Conservation (phyloP, 2,329 filamentous ascomycete species). For the Aspergillus fumigatiaffinis region DNA sequence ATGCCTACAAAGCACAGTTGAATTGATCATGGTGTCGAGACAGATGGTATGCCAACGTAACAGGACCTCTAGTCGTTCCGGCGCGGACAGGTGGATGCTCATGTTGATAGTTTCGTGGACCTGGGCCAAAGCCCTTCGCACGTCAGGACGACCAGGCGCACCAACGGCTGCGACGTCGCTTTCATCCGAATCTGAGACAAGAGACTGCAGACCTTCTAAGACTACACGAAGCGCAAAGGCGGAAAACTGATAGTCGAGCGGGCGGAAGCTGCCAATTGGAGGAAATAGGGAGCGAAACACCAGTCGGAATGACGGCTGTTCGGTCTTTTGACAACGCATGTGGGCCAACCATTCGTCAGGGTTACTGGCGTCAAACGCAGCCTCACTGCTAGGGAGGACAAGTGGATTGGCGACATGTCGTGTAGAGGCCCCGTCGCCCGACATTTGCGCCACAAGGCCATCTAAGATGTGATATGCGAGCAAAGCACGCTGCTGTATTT, state of each 20-base stretch:
- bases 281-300: slow-evolving; percentile 42
- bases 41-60: slow-evolving; percentile 46
- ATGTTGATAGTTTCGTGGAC: slow-evolving; percentile 38
- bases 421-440: slow-evolving; percentile 40
- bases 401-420: slow-evolving; percentile 42
- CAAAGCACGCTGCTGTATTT: slow-evolving; percentile 44
- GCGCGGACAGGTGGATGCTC: slow-evolving; percentile 33
- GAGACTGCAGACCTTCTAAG: slow-evolving; percentile 43
- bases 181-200: slow-evolving; percentile 40
- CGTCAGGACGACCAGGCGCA: slow-evolving; percentile 37
- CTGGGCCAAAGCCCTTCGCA: slow-evolving; percentile 38
- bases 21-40: slow-evolving; percentile 41
- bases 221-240: slow-evolving; percentile 42
- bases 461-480: slow-evolving; percentile 45
- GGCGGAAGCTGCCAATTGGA: slow-evolving; percentile 24
- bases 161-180: slow-evolving; percentile 37
- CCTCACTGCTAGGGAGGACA: slow-evolving; percentile 38
- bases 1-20: slow-evolving; percentile 37
- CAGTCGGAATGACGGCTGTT: slow-evolving; percentile 37
- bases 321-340: slow-evolving; percentile 28
- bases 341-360: slow-evolving; percentile 40
- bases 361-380: slow-evolving; percentile 38
- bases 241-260: slow-evolving; percentile 33
- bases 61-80: slow-evolving; percentile 39
- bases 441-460: slow-evolving; percentile 43